Percentiles rank a stretch among this genome's conserved stretches.
Conservation (phyloP, 179 eudicot species). For the Spinacia oleracea region DNA sequence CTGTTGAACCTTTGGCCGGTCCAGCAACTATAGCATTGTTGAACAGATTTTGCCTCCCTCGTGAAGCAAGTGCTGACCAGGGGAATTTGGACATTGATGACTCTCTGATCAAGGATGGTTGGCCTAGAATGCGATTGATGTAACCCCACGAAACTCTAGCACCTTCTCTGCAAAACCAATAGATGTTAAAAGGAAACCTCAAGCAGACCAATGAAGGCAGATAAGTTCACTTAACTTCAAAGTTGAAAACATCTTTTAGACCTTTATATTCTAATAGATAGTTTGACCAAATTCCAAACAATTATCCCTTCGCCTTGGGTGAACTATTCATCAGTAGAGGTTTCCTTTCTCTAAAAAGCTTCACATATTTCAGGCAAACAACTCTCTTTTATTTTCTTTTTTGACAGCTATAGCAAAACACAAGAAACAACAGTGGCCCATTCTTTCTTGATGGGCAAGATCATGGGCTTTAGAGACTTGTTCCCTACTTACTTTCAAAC, state of each 20-base stretch:
- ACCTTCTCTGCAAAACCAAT: slow-evolving; percentile 69
- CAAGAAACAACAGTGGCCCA: too few species aligned
- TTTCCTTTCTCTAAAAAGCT: neutral
- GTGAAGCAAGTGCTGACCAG: slow-evolving; percentile 55
- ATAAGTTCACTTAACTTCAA: neutral
- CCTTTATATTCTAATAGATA: neutral
- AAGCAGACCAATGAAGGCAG: neutral
- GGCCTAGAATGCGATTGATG: slow-evolving; percentile 87
- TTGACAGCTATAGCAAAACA: too few species aligned
- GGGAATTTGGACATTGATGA: slow-evolving; percentile 89
- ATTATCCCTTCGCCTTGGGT: neutral
- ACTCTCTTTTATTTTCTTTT: too few species aligned
- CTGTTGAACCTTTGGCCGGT: slow-evolving; percentile 34
- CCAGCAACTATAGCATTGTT: slow-evolving; percentile 49
- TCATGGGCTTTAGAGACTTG: too few species aligned
- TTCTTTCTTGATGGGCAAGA: too few species aligned
- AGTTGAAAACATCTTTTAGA: neutral
- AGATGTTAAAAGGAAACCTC: neutral
- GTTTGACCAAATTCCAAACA: neutral
- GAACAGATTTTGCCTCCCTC: slow-evolving; percentile 43
- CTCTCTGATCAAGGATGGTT: slow-evolving; percentile 94
- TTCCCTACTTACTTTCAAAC: too few species aligned
- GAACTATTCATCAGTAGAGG: neutral
- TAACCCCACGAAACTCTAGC: slow-evolving; percentile 95
- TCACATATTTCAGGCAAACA: neutral